phyloP scores from a whole-genome alignment of 164 flowering plant genomes.

The Aristolochia contorta region DNA sequence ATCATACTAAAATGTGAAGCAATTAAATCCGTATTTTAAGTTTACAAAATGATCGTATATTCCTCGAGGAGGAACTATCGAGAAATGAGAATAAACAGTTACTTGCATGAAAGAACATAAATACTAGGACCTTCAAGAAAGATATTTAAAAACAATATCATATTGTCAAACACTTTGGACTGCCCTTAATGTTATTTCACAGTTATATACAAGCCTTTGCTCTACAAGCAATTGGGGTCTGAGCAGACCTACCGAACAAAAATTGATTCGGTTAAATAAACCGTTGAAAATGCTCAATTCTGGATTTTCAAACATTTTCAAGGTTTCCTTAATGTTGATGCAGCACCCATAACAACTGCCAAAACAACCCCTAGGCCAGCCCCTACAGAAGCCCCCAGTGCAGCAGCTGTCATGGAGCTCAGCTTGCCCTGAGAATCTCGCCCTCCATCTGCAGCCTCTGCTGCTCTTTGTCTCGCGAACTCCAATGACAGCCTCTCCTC shows the following conservation, averaged over 20 bases:
- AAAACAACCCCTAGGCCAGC: slow-evolving; percentile 81
- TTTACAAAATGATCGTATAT: no score
- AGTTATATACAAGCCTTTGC: no score
- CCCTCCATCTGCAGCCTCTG: slow-evolving; percentile 19
- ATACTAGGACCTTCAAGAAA: no score
- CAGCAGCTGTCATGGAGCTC: slow-evolving; percentile 55
- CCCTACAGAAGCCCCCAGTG: slow-evolving; percentile 89
- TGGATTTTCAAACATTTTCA: slow-evolving; percentile 15
- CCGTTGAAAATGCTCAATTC: no score
- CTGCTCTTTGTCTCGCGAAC: slow-evolving; percentile 50
- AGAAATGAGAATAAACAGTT: no score
- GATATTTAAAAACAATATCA: no score
- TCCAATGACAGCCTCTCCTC: slow-evolving; percentile 59
- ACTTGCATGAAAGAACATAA: no score
- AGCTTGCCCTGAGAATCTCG: slow-evolving; percentile 42
- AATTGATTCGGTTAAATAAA: not conserved
- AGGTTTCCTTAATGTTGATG: slow-evolving; percentile 93
- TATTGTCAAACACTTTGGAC: no score
- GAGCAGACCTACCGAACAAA: slow-evolving; percentile 87
- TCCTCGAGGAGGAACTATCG: no score
- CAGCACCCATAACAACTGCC: slow-evolving; percentile 97
- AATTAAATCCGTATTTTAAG: no score
- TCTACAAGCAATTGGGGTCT: slow-evolving; percentile 28
- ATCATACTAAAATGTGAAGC: no score
- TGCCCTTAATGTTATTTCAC: no score